These are phyloP conservation scores for Serendipita indica DNA, from an alignment of 768 basidiomycete species.

Conservation along the genomic window DNA sequence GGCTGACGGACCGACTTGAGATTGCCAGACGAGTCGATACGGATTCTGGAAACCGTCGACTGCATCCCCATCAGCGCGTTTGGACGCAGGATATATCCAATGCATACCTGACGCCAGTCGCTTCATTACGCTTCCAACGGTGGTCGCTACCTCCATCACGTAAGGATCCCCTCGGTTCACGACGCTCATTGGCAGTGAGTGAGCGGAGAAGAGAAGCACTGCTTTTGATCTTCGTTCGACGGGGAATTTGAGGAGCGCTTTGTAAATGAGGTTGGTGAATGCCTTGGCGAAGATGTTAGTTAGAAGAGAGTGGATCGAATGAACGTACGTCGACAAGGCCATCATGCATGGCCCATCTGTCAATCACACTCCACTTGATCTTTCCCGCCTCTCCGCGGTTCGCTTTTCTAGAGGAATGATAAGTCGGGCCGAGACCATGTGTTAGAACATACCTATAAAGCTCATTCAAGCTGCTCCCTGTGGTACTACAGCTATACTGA, in stretches of 20 bases:
- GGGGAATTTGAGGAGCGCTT: slow-evolving; percentile 66
- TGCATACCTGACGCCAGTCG: slow-evolving; percentile 32
- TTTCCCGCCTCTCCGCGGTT: slow-evolving; percentile 45
- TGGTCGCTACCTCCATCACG: slow-evolving; percentile 84
- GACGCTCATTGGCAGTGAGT: slow-evolving; percentile 94
- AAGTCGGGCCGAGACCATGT: slow-evolving; percentile 14
- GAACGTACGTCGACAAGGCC: slow-evolving; percentile 79
- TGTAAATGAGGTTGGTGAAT: slow-evolving; percentile 75
- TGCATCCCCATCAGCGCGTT: slow-evolving; percentile 13
- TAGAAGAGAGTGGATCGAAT: background rate
- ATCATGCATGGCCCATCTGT: slow-evolving; percentile 91
- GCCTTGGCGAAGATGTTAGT: slow-evolving; percentile 40
- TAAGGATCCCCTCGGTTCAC: slow-evolving; percentile 99
- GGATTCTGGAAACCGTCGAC: slow-evolving; percentile 51
- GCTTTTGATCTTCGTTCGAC: slow-evolving; percentile 49
- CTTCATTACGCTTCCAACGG: slow-evolving; percentile 88
- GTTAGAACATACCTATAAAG: slow-evolving; percentile 39
- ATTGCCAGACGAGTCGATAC: slow-evolving; percentile 94
- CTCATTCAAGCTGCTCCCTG: slow-evolving; percentile 94
- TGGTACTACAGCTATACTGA: slow-evolving; percentile 96
- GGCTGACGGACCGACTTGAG: slow-evolving; percentile 88
- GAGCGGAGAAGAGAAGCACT: slow-evolving; percentile 88
- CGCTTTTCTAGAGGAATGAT: slow-evolving; percentile 24
- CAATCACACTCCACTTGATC: slow-evolving; percentile 93
- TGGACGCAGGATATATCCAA: slow-evolving; percentile 11